These are phyloP conservation scores for Yarrowia hollandica DNA, from an alignment of 805 yeast genomes.

Conservation along the genomic window DNA sequence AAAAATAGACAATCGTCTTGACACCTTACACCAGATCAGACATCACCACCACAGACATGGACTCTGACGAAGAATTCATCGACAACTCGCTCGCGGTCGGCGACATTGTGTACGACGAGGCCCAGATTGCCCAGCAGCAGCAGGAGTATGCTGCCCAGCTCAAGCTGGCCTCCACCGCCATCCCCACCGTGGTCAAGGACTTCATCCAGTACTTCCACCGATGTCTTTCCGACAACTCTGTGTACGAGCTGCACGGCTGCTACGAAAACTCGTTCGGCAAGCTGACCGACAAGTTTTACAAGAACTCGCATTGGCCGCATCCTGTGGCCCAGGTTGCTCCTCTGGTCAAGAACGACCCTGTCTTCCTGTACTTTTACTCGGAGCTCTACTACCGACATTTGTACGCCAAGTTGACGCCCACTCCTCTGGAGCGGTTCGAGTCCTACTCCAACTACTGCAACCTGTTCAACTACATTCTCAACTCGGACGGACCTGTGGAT, in stretches of 20 bases:
- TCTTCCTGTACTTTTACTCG: constrained; percentile 49
- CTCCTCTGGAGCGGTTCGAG: constrained; percentile 48
- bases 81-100: constrained; percentile 29
- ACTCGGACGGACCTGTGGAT: constrained; percentile 48
- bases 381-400: constrained; percentile 54
- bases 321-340: constrained; percentile 48
- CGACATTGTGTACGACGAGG: constrained; percentile 38
- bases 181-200: constrained; percentile 49
- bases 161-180: constrained; percentile 34
- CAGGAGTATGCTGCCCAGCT: constrained; percentile 37
- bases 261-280: constrained; percentile 50
- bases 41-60: neutral
- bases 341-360: constrained; percentile 48
- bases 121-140: constrained; percentile 40
- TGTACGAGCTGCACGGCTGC: constrained; percentile 47
- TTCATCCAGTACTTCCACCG: constrained; percentile 49
- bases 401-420: constrained; percentile 48
- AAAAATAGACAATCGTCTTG: no score
- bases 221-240: constrained; percentile 46
- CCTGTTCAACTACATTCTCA: constrained; percentile 49
- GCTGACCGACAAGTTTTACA: constrained; percentile 49
- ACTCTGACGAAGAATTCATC: constrained; percentile 28
- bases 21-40: no score
- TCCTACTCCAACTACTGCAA: constrained; percentile 53
- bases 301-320: constrained; percentile 49